Conservation (phyloP, 108 stramenopile genomes). For the Pinguiococcus pyrenoidosus region DNA sequence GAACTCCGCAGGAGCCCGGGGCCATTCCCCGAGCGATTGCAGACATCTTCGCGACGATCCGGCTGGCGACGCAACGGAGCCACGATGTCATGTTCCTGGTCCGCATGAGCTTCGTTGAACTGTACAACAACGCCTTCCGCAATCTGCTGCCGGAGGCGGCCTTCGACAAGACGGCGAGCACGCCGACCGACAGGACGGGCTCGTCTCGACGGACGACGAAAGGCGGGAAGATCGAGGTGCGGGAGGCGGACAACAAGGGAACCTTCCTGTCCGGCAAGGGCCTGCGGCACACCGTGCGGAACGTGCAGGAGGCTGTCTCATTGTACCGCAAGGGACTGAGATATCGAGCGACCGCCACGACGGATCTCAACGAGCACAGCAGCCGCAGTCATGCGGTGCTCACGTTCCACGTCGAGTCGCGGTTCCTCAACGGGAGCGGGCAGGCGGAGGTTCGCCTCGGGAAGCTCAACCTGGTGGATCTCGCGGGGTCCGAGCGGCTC, state of each 20-base stretch:
- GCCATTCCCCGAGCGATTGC: constrained; percentile 27
- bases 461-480: constrained; percentile 31
- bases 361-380: constrained; percentile 37
- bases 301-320: constrained; percentile 16
- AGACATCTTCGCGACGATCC: constrained; percentile 20
- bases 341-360: constrained; percentile 28
- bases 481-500: constrained; percentile 39
- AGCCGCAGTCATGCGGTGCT: constrained; percentile 43
- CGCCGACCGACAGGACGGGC: not conserved
- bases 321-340: too few relatives aligned
- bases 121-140: constrained; percentile 42
- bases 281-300: constrained; percentile 14
- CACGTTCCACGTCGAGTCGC: constrained; percentile 34
- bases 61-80: not conserved
- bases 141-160: constrained; percentile 25
- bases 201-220: not conserved
- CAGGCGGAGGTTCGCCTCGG: constrained; percentile 19
- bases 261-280: constrained; percentile 23
- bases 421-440: constrained; percentile 3
- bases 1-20: constrained; percentile 23
- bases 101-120: constrained; percentile 37
- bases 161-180: not conserved
- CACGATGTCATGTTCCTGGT: constrained; percentile 31
- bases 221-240: constrained; percentile 19
- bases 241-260: constrained; percentile 11